Evolutionary conservation across 179 eudicot species (phyloP), one percentile per base, ranked within the genome.

Genomic region (Dionaea muscipula): DNA sequence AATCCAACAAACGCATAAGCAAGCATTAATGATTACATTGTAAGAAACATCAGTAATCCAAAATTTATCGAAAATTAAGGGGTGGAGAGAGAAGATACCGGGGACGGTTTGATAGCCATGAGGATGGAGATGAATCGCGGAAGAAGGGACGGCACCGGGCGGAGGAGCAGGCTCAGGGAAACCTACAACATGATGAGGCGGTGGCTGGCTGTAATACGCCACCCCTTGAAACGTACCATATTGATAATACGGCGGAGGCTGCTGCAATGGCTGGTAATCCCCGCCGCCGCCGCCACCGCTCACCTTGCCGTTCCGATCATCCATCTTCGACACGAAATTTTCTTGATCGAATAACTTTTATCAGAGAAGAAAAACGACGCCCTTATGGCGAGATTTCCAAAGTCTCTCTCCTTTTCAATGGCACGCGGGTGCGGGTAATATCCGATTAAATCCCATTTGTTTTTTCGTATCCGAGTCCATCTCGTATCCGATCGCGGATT

Each of bases 191-290:
- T 75, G 69, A 18, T 72, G 77, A 31, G 72, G 69, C n/a, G 78
- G 80, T 18, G 73, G 75, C 3, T 67, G 86, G 4, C 46, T 65
- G 51, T 71, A 62, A 46, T 63, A 78, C 0, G 88, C 79, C 19
- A 86, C 87, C 13, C 95, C 95, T 69, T 86, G 94, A 57, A 86
- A 86, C 19, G 93, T 86, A 0, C 95, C 94, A 59, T 86, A 86
- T 2, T 79, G 71, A 22, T 68, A 47, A 38, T 61, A 63, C 37
- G 61, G 68, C 27, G 69, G 66, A 36, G 59, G 69, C 15, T 47
- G 56, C 36, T 49, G 57, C 66, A 62, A 56, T 7, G 55, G 68
- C 1, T 68, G 45, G 13, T 26, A 60, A 51, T 53, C 60, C 57
- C 46, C n/a, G 27, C 25, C 61, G 10, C 37, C 53, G 13, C 55